Evolutionary conservation across 2,329 filamentous ascomycete species (phyloP).

Genomic region (Stemphylium lycopersici): DNA sequence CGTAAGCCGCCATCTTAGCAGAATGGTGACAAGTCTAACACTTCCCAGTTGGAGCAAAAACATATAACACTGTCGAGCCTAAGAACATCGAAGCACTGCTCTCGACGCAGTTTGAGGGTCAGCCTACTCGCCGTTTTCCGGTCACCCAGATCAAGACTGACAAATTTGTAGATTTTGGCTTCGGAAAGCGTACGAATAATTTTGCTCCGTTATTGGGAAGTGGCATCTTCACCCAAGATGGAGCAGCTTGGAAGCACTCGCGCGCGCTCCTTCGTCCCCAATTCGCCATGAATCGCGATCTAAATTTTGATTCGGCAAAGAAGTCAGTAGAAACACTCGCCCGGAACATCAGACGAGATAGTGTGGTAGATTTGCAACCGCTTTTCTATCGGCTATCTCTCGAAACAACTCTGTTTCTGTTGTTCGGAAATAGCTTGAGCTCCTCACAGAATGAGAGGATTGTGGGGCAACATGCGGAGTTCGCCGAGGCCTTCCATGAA

Average conservation of each 20-base stretch:
- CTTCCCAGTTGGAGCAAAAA: neutral
- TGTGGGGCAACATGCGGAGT: constrained; percentile 12
- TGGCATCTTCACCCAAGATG: constrained; percentile 28
- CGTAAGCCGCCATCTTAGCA: neutral
- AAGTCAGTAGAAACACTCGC: neutral
- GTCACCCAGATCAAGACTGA: neutral
- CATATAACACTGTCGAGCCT: neutral
- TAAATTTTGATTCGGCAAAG: constrained; percentile 6
- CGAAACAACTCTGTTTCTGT: constrained; percentile 42
- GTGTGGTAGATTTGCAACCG: constrained; percentile 40
- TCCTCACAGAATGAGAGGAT: constrained; percentile 18
- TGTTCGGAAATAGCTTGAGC: constrained; percentile 42
- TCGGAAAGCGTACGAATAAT: constrained; percentile 1
- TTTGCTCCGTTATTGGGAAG: constrained; percentile 19
- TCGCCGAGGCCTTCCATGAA: constrained; percentile 27
- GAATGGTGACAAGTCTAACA: neutral
- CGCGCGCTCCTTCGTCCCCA: constrained; percentile 42
- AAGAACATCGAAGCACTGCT: neutral
- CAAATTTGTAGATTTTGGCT: constrained; percentile 6
- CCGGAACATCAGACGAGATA: neutral
- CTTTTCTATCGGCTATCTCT: constrained; percentile 49
- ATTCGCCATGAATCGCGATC: constrained; percentile 40
- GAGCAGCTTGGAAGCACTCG: constrained; percentile 34
- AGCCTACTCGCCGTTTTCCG: neutral
- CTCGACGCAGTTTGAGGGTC: neutral